Percentiles rank a stretch among this genome's conserved stretches.
Conservation (phyloP, 1,284 basidiomycete species). For the Tilletia setariae region DNA sequence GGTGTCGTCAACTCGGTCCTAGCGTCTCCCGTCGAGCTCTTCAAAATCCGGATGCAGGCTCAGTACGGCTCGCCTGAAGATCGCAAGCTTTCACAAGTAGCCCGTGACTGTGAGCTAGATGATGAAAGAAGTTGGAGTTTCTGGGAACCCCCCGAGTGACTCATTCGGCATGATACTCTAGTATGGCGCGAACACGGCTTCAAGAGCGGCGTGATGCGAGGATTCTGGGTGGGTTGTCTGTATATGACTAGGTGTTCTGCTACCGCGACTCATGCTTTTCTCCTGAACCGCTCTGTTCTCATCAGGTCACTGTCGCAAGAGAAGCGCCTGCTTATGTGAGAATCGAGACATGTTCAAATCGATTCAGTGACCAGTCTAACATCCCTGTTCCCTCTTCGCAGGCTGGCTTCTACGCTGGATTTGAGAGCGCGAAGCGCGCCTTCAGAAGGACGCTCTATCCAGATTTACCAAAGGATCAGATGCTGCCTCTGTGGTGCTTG, state of each 20-base stretch:
- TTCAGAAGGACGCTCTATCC: conserved; percentile 61
- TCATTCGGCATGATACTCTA: neutral
- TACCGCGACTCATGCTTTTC: neutral
- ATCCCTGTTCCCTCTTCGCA: conserved; percentile 51
- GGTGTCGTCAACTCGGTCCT: conserved; percentile 79
- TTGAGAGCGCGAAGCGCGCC: conserved; percentile 79
- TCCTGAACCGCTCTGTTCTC: neutral
- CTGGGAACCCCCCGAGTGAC: neutral
- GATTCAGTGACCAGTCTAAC: no score
- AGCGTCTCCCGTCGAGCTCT: conserved; percentile 64
- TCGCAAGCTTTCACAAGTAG: conserved; percentile 72
- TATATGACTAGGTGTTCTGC: no score
- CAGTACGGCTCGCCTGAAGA: conserved; percentile 63
- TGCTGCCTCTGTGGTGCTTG: conserved; percentile 83
- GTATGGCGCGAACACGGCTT: conserved; percentile 81
- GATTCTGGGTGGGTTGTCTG: conserved; percentile 73
- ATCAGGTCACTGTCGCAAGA: neutral
- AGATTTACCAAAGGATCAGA: conserved; percentile 26
- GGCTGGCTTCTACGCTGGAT: conserved; percentile 77
- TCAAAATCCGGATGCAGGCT: conserved; percentile 95
- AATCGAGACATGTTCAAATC: conserved; percentile 71
- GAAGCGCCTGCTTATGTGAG: conserved; percentile 72
- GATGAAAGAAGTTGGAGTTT: neutral
- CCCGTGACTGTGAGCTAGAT: conserved; percentile 58
- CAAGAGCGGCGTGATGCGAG: conserved; percentile 83